These are phyloP conservation scores for Apophysomyces trapeziformis DNA, from an alignment of 371 early-diverging fungal genomes.

Conservation along the genomic window DNA sequence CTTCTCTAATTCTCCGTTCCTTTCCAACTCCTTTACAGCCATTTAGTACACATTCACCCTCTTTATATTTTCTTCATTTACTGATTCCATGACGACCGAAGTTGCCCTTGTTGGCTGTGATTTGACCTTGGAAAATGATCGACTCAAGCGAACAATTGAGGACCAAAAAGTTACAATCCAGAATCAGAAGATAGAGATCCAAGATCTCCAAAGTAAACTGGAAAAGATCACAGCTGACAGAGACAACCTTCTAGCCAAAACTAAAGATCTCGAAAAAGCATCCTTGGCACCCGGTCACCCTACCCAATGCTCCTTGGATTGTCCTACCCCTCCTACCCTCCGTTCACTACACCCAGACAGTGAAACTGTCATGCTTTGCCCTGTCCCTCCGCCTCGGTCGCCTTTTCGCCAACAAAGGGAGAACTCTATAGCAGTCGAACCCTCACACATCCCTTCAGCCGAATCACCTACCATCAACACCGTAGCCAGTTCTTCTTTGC, in stretches of 20 bases:
- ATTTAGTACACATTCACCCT: neutral
- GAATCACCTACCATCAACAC: neutral
- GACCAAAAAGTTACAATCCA: slow-evolving; percentile 79
- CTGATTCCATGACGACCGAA: slow-evolving; percentile 15
- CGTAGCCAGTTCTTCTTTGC: neutral
- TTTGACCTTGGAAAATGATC: slow-evolving; percentile 64
- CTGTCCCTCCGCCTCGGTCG: slow-evolving; percentile 48
- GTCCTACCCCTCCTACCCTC: neutral
- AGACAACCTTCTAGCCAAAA: slow-evolving; percentile 34
- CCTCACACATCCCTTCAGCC: neutral
- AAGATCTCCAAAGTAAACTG: slow-evolving; percentile 59
- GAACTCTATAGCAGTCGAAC: neutral
- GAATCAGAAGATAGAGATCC: slow-evolving; percentile 77
- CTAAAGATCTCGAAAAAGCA: slow-evolving; percentile 23
- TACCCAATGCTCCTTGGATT: neutral
- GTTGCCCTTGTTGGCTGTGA: slow-evolving; percentile 16
- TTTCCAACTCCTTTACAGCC: neutral
- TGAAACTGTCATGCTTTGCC: slow-evolving; percentile 17
- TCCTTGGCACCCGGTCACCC: neutral
- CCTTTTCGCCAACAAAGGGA: slow-evolving; percentile 38
- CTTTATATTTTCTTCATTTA: neutral
- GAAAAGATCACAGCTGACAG: slow-evolving; percentile 48
- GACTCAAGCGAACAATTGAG: slow-evolving; percentile 86
- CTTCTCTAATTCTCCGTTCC: neutral
- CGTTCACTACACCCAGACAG: neutral